phyloP scores from a whole-genome alignment of 2,329 filamentous ascomycete species.

The Metarhizium sp. region DNA sequence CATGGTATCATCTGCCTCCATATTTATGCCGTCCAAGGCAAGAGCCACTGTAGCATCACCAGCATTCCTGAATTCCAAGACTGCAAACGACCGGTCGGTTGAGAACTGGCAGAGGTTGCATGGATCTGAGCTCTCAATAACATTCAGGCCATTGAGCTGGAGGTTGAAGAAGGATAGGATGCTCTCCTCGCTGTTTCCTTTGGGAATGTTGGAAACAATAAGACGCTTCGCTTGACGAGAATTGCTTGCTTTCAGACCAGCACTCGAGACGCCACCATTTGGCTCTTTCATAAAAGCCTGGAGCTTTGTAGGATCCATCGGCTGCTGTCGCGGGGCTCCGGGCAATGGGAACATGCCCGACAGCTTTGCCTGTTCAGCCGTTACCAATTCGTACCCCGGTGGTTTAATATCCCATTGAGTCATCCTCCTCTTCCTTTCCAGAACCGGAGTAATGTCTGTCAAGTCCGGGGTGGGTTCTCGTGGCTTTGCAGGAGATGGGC shows the following conservation, averaged over 20 bases:
- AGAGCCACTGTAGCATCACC: conserved; percentile 86
- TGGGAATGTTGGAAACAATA: conserved; percentile 74
- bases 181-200: conserved; percentile 62
- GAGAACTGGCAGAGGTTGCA: conserved; percentile 78
- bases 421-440: conserved; percentile 81
- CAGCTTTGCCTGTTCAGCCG: conserved; percentile 94
- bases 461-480: conserved; percentile 94
- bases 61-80: conserved; percentile 83
- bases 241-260: conserved; percentile 85
- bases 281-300: conserved; percentile 95
- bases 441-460: conserved; percentile 71
- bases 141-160: conserved; percentile 92
- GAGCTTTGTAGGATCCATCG: conserved; percentile 87
- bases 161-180: conserved; percentile 87
- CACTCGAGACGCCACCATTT: conserved; percentile 57
- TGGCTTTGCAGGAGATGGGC: conserved; percentile 74
- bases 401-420: conserved; percentile 99
- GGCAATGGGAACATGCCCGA: conserved; percentile 98
- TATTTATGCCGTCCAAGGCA: conserved; percentile 79
- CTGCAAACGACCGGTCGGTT: conserved; percentile 68
- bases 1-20: conserved; percentile 61
- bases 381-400: conserved; percentile 95
- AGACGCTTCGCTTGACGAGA: conserved; percentile 91
- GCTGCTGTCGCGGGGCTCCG: conserved; percentile 86
- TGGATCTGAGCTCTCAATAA: conserved; percentile 73